Base-by-base conservation (phyloP, 352 stramenopile genomes). In the Pythium folliculosum region DNA sequence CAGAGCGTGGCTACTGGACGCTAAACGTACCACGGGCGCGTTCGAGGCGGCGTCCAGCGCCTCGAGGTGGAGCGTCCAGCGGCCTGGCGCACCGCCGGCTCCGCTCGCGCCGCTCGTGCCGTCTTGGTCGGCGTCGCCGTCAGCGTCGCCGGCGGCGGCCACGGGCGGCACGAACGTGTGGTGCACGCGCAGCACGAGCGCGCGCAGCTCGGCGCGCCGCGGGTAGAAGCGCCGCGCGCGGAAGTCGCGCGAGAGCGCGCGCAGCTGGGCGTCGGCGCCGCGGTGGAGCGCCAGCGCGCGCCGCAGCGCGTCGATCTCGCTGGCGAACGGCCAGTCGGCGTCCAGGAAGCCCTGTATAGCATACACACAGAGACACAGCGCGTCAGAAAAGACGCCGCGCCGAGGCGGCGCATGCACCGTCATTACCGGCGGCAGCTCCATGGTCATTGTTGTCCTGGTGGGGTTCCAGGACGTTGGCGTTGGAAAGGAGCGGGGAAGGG, bases 41-140 rank as follows among this genome's bases (percentile, higher is more conserved):
- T 44, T 75, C 27, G 65, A 60, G 7, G 72, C 52, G 13, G 72
- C 55, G 22, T 92, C 82, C 2, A 77, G 54, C 3, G 79, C 81
- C 69, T 90, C 77, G 25, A 90, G 82, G 30, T 81, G 83, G 45
- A 93, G 75, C 54, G 84, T 90, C 82, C 84, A 93, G 25, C 60
- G 65, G 2, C 82, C 81, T 25, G 80, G 75, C 13, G 64, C 56
- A 12, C 76, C 60, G 22, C 35, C 35, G 4, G 8, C 32, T 37
- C 9, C 32, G 32, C 32, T 44, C 38, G 38, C 38, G 38, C n/a
- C 37, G 10, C 37, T 43, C 37, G 37, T 7, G 27, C 37, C 37
- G 37, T 17, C 37, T 43, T 7, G 3, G 27, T 32, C 27, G 69
- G 72, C 8, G 54, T 63, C 21, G 61, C 40, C 45, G 58, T 64